Evolutionary conservation across 306 rosid species (phyloP).

Genomic region (Herpetospermum pedunculosum): DNA sequence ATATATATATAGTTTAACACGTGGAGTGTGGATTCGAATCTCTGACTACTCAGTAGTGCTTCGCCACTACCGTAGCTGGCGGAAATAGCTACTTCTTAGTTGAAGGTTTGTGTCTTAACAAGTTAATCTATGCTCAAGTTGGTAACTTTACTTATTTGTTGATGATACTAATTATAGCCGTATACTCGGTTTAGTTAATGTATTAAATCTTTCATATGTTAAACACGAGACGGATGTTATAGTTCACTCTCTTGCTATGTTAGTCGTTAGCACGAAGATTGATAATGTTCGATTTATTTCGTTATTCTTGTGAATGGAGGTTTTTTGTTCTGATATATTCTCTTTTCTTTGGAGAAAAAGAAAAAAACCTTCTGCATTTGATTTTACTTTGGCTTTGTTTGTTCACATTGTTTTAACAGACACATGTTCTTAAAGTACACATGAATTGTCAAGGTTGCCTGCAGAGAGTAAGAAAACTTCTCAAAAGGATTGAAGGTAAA

Average conservation of each 20-base stretch:
- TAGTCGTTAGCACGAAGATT: background rate
- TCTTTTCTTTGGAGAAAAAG: background rate
- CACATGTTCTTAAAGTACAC: conserved; percentile 36
- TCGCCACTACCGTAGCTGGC: too few relatives aligned
- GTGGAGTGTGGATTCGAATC: too few relatives aligned
- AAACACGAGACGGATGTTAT: background rate
- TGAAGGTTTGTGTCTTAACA: background rate
- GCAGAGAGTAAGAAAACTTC: conserved; percentile 30
- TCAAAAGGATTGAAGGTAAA: conserved; percentile 40
- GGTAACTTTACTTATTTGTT: background rate
- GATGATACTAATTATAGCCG: too few relatives aligned
- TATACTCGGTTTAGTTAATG: background rate
- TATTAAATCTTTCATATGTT: background rate
- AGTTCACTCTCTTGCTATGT: background rate
- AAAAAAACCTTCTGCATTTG: background rate
- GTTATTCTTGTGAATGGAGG: background rate
- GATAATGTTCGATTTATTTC: background rate
- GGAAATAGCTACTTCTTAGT: too few relatives aligned
- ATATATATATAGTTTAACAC: background rate
- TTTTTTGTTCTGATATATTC: background rate
- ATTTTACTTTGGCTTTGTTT: background rate
- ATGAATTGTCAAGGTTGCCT: conserved; percentile 50
- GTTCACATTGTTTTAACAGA: conserved; percentile 15
- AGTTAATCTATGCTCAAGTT: too few relatives aligned
- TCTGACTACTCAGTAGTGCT: too few relatives aligned